Percentiles rank a stretch among this genome's conserved stretches.
Evolutionary conservation across 2,329 filamentous ascomycete species (phyloP).

Genomic region (Cadophora luteo-olivacea): DNA sequence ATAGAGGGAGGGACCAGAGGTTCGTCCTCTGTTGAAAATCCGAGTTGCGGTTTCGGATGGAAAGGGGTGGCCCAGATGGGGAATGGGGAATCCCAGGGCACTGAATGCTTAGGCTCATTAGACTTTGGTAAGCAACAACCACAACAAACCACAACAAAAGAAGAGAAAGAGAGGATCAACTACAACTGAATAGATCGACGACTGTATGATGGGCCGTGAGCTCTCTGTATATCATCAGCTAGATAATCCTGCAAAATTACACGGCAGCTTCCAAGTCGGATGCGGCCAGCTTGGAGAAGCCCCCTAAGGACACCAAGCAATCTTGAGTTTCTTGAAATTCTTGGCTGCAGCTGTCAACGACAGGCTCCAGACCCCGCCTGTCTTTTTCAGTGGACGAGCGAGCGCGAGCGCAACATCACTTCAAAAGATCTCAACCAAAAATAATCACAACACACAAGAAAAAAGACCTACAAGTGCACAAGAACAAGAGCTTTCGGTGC

Average conservation of each 20-base stretch:
- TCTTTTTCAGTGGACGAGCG: neutral
- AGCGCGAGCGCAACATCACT: conserved; percentile 11
- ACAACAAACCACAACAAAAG: neutral
- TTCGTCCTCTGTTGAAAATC: conserved; percentile 9
- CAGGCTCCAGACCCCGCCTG: conserved; percentile 5
- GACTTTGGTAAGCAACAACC: neutral
- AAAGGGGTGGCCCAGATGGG: conserved; percentile 3
- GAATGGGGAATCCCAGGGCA: conserved; percentile 9
- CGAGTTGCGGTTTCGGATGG: conserved; percentile 11
- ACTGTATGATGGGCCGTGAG: neutral
- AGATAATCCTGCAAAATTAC: conserved; percentile 7
- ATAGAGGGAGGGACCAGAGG: conserved; percentile 1
- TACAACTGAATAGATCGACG: neutral
- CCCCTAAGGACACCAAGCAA: conserved; percentile 10
- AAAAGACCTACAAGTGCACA: neutral
- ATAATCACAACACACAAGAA: neutral
- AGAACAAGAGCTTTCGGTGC: neutral
- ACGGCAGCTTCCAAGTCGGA: conserved; percentile 13
- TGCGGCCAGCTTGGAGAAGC: neutral
- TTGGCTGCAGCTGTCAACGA: conserved; percentile 18
- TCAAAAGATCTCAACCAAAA: neutral
- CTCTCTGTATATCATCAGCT: neutral
- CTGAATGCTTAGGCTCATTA: neutral
- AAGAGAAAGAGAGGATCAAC: neutral
- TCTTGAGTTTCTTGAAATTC: conserved; percentile 18